Base-by-base conservation (phyloP, 2,329 filamentous ascomycete species). In the Pseudocercospora fijiensis region DNA sequence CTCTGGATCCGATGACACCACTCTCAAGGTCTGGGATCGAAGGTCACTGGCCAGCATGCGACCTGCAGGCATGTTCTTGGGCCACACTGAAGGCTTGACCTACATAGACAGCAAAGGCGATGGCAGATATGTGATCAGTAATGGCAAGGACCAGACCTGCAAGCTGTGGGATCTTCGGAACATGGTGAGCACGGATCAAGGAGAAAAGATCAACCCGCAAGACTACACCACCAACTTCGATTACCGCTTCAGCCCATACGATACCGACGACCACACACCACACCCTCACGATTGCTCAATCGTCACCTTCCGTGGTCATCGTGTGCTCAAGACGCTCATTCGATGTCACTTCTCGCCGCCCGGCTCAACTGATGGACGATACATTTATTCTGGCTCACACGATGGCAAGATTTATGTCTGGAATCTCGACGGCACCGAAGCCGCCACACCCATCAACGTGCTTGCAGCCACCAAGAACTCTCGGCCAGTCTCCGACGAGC, bases 131-230 rank as follows among this genome's bases (percentile, higher is more conserved):
- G 90, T 98, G 8, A 85, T 99, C 26, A 93, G 89, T 69, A 99
- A 99, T 72, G 91, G 88, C 66, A 99, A 98, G 75, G 95, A 99
- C 74, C 95, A 98, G 77, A 94, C 89, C 47, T 96, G 96, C 86
- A 98, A 98, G 78, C 84, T 99, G 0, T 99, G 95, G 95, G 95
- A 99, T 76, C 76, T 97, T 61, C 85, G 94, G 58, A 96, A 91
- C 83, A 94, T 92, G 84, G 90, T 95, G 82, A 87, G 87, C 4
- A 89, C 89, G 0, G 84, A 88, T 33, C 80, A 83, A 58, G 90
- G 86, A 64, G 81, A 83, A 52, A 77, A 81, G 30, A 79, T 87
- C 59, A 81, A 87, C 65, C 82, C 85, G 4, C 78, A 81, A n/a
- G 77, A 81, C 45, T 82, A 85, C 71, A 86, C 84, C 0, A 86